Conservation (phyloP, 176 grass and related monocot genomes). For the Tillandsia fasciculata region DNA sequence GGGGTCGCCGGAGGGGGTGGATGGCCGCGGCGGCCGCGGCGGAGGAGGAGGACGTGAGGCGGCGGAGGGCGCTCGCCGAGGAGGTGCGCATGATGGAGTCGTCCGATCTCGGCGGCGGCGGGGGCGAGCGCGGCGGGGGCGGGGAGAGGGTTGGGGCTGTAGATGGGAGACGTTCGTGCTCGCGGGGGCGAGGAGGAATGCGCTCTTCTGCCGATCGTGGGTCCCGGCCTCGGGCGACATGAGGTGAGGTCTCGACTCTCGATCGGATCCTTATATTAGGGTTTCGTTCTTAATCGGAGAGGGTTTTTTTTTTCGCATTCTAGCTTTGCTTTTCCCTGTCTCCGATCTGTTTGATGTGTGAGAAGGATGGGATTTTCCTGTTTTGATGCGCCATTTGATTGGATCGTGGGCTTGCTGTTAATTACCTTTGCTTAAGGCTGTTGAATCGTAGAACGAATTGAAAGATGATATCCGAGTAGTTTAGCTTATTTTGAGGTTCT, state of each 20-base stretch:
- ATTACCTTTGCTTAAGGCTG: neutral
- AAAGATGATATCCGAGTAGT: neutral
- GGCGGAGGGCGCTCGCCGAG: slow-evolving; percentile 20
- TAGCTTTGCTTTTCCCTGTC: too few species aligned
- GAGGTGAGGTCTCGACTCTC: slow-evolving; percentile 38
- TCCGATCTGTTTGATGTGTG: too few species aligned
- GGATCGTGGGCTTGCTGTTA: neutral
- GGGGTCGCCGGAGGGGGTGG: slow-evolving; percentile 5
- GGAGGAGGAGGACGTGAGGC: slow-evolving; percentile 46
- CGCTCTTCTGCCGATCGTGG: slow-evolving; percentile 84
- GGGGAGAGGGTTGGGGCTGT: slow-evolving; percentile 1
- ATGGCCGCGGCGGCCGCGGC: slow-evolving; percentile 5
- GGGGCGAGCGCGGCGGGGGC: neutral
- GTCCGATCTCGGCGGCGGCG: slow-evolving; percentile 3
- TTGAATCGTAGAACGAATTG: neutral
- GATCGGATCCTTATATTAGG: neutral
- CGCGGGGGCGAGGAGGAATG: slow-evolving; percentile 52
- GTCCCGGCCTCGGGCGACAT: slow-evolving; percentile 33
- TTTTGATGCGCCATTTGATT: neutral
- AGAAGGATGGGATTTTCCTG: too few species aligned
- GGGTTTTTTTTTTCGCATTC: neutral
- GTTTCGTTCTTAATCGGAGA: slow-evolving; percentile 2
- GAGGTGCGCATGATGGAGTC: slow-evolving; percentile 30
- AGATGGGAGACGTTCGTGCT: slow-evolving; percentile 43
- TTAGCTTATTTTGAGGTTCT: too few species aligned